These are phyloP conservation scores for Entophlyctis luteolus DNA, from an alignment of 192 early-diverging fungal genomes.

Conservation along the genomic window DNA sequence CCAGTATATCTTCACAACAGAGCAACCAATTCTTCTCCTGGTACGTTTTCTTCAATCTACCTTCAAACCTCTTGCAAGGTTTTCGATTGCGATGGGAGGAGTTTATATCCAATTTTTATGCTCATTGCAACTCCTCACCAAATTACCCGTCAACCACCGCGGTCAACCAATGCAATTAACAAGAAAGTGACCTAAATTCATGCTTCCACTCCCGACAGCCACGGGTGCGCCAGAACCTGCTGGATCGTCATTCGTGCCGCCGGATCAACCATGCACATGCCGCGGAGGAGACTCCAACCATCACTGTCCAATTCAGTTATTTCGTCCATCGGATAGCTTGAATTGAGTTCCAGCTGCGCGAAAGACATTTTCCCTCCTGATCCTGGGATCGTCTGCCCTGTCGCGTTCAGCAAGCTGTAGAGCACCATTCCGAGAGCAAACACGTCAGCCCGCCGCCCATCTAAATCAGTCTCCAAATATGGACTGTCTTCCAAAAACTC, in stretches of 20 bases:
- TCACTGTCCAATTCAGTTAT: neutral
- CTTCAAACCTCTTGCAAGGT: too few species aligned
- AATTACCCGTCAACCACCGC: too few species aligned
- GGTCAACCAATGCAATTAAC: too few species aligned
- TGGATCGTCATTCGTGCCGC: neutral
- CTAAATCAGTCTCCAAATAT: neutral
- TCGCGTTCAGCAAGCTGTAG: conserved; percentile 8
- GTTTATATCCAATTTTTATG: too few species aligned
- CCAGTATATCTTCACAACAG: too few species aligned
- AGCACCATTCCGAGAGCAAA: conserved; percentile 27
- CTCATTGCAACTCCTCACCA: too few species aligned
- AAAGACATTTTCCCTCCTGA: neutral
- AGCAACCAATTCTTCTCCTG: too few species aligned
- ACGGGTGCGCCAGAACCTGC: conserved; percentile 16
- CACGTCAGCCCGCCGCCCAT: conserved; percentile 9
- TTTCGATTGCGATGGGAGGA: too few species aligned
- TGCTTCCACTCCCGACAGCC: too few species aligned
- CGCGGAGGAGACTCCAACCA: neutral
- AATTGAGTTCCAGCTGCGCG: neutral
- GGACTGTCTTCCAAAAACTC: conserved; percentile 19
- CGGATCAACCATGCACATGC: conserved; percentile 17
- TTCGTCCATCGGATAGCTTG: neutral
- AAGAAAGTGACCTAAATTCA: too few species aligned
- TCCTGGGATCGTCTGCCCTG: neutral
- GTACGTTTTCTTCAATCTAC: too few species aligned